Evolutionary conservation across 2,329 filamentous ascomycete species (phyloP), one percentile per base, ranked within the genome.

Genomic region (Biscogniauxia mediterranea): DNA sequence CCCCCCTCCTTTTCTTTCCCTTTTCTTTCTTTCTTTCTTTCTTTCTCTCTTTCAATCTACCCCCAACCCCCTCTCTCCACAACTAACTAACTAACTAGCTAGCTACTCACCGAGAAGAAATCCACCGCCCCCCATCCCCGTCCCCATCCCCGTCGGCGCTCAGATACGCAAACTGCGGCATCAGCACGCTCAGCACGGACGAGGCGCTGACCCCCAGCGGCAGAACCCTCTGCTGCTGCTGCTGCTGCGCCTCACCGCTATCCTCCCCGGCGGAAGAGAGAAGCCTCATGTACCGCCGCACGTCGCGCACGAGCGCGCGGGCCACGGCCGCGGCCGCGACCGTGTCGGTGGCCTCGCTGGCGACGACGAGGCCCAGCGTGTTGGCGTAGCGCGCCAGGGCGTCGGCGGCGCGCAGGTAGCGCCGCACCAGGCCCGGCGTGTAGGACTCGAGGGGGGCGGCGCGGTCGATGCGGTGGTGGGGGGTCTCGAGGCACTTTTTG

Each of bases 201-300:
- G 56, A 15, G 1, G 58, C 55, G 54, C 55, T 60, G 15, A 68
- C 20, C 0, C 70, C 67, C n/a, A 70, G 57, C 0, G 69, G 67
- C 25, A 70, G 23, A 32, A 32, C 28, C 28, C 28, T 32, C 2
- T 56, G 21, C 42, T 65, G 59, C 56, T 65, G 57, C 15, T 19
- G 49, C 3, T n/a, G 19, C 55, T 20, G 59, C 53, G 20, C 56
- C 50, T n/a, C n/a, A n/a, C n/a, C n/a, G n/a, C n/a, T n/a, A 32
- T 61, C 55, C 13, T 56, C 51, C 51, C 5, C 23, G 2, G 25
- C 20, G 5, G 51, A 2, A 5, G 32, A 9, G 52, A 23, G 28
- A 15, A 68, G 57, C 17, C 55, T 52, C 61, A 72, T 68, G 64
- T 74, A 74, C 38, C 57, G 61, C 65, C 71, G 73, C 20, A 71